Evolutionary conservation across 75 land plant genomes (phyloP).

Genomic region (Azolla pinnata): DNA sequence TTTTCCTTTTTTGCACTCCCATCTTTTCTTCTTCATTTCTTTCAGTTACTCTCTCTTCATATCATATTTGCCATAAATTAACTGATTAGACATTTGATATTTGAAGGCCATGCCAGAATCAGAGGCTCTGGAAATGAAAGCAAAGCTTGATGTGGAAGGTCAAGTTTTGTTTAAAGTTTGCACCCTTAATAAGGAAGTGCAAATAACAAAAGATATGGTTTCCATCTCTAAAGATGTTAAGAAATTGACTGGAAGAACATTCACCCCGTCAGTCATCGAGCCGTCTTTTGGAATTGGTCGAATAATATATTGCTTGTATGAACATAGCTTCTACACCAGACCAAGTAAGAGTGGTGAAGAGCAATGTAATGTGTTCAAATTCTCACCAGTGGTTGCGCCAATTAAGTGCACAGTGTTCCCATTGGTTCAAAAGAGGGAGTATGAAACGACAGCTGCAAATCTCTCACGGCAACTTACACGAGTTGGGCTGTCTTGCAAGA

Average conservation of each 20-base stretch:
- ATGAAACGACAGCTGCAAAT: slow-evolving; percentile 43
- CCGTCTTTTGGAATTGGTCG: slow-evolving; percentile 98
- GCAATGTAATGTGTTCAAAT: slow-evolving; percentile 69
- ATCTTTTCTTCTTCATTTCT: too few relatives aligned
- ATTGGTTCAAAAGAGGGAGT: slow-evolving; percentile 57
- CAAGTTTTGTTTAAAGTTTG: slow-evolving; percentile 69
- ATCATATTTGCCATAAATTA: too few relatives aligned
- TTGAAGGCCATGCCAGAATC: slow-evolving; percentile 68
- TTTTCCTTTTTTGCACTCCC: too few relatives aligned
- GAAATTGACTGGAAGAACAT: slow-evolving; percentile 63
- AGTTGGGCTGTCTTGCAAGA: slow-evolving; percentile 67
- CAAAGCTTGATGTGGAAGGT: slow-evolving; percentile 55
- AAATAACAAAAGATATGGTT: slow-evolving; percentile 75
- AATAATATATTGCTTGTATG: slow-evolving; percentile 89
- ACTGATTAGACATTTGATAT: not conserved
- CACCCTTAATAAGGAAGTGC: slow-evolving; percentile 57
- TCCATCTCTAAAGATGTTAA: slow-evolving; percentile 59
- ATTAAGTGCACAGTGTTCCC: slow-evolving; percentile 96
- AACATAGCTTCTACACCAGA: slow-evolving; percentile 80
- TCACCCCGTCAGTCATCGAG: slow-evolving; percentile 95
- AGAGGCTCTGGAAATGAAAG: slow-evolving; percentile 85
- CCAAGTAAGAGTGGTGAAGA: slow-evolving; percentile 70
- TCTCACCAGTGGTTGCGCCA: slow-evolving; percentile 88
- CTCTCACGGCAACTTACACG: slow-evolving; percentile 56
- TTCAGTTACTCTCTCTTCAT: too few relatives aligned